Evolutionary conservation across 257 asterid genomes (phyloP).

Genomic region (Plectranthus barbatus): DNA sequence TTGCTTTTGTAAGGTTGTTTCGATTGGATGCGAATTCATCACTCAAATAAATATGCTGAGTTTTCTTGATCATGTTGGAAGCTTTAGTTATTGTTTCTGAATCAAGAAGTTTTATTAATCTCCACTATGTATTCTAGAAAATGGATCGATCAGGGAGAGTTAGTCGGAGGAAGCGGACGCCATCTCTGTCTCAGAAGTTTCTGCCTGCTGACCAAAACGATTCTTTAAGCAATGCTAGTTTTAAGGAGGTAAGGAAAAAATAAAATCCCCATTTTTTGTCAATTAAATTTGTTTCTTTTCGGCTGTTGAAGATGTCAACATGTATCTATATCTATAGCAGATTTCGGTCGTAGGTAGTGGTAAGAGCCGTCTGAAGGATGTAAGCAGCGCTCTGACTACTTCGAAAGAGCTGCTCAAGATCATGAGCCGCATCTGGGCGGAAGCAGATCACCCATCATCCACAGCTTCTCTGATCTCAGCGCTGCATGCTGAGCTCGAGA

Average conservation of each 20-base stretch:
- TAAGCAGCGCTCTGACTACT: conserved; percentile 76
- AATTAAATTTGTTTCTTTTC: not conserved
- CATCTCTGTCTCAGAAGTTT: conserved; percentile 56
- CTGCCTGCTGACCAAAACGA: conserved; percentile 39
- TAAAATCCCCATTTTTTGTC: not conserved
- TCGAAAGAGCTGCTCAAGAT: conserved; percentile 92
- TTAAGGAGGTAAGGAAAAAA: conserved; percentile 59
- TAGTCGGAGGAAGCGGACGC: conserved; percentile 48
- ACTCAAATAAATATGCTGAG: not conserved
- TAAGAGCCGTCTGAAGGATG: conserved; percentile 60
- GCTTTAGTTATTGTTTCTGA: not conserved
- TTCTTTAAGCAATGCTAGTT: conserved; percentile 72
- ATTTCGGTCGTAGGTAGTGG: conserved; percentile 27
- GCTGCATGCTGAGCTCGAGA: conserved; percentile 89
- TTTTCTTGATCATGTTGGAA: not conserved
- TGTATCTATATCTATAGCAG: conserved; percentile 37
- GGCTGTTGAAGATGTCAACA: not conserved
- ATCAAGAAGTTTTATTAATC: too few relatives aligned
- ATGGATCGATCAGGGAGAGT: conserved; percentile 63
- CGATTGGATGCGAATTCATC: not conserved
- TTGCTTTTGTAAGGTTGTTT: not conserved
- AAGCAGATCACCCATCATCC: conserved; percentile 73
- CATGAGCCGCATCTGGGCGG: conserved; percentile 75
- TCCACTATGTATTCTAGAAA: conserved; percentile 46
- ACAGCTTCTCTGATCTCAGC: conserved; percentile 79